Base-by-base conservation (phyloP, 352 stramenopile species). In the Pythium volutum region DNA sequence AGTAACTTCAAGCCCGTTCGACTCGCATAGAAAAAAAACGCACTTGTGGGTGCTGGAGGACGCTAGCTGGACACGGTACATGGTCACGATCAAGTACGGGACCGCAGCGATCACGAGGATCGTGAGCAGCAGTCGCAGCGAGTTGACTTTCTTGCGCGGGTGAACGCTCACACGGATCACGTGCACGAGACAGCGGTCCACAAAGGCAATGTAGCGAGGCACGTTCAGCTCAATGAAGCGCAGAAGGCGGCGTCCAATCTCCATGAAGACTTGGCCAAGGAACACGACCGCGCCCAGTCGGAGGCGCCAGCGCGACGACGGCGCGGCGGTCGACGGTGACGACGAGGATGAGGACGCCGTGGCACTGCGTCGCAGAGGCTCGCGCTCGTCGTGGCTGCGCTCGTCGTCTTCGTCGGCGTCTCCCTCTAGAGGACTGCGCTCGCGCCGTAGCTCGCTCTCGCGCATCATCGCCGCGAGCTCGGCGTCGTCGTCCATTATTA, bases 181-280 rank as follows among this genome's bases (percentile, higher is more conserved):
- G 43, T 81, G 68, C 42, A 84, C 67, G 20, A 87, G 59, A 55
- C 75, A 78, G 15, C 74, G 74, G 45, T 88, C 75, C 27, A 81
- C 53, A 45, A 80, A 76, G 41, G 70, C 67, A 7, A 87, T 69
- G 60, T 83, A 87, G 25, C 66, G 71, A 34, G 69, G 71, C 18
- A 79, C 68, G 45, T 67, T 75, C n/a, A 73, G 69, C 67, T 87
- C 73, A 14, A 85, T 55, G 43, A 73, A 66, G 20, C 76, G 75
- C 55, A 87, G 33, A 7, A 51, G 52, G 16, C 79, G 73, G 2
- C 79, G 64, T 0, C 75, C 73, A 43, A 87, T 55, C 53, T 87
- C 75, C 20, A 87, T 20, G 25, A 87, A 60, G 43, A 89, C 67
- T 46, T 80, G 71, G 12, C 61, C 71, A 16, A 87, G 54, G 27